A percentile compares a stretch with the other conserved stretches of the same genome.
These are phyloP conservation scores for Physcomitrium patens DNA, from an alignment of 225 moss, liverwort and hornwort species.

Conservation along the genomic window DNA sequence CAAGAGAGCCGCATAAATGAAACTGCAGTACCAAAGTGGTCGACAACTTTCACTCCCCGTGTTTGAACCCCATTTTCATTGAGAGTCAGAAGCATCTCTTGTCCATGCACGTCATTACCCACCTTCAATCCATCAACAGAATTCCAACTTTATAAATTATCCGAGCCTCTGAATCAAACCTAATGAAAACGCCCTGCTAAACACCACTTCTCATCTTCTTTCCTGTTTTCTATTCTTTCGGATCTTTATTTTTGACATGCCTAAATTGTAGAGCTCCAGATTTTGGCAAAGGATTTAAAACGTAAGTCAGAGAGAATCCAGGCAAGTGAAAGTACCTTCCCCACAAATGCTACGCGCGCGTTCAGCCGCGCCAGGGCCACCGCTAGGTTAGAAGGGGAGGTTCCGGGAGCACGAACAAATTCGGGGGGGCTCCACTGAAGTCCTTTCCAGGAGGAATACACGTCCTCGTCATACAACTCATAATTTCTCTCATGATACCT, in stretches of 20 bases:
- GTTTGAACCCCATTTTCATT: conserved; percentile 89
- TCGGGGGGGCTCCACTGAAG: conserved; percentile 98
- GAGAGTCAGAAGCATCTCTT: conserved; percentile 66
- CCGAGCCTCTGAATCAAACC: neutral
- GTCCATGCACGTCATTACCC: conserved; percentile 77
- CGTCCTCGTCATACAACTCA: conserved; percentile 65
- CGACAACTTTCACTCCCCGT: conserved; percentile 75
- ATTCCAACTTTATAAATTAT: neutral
- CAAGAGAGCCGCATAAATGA: conserved; percentile 70
- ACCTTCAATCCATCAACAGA: conserved; percentile 44
- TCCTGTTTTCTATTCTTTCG: no score
- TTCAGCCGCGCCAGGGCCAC: conserved; percentile 87
- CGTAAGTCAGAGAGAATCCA: conserved; percentile 10
- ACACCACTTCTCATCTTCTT: neutral
- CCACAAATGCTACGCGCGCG: conserved; percentile 85
- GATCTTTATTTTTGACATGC: neutral
- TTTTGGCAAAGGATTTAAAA: neutral
- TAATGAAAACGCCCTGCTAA: neutral
- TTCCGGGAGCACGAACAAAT: conserved; percentile 82
- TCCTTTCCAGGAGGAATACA: conserved; percentile 95
- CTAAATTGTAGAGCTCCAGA: neutral
- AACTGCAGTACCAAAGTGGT: conserved; percentile 71
- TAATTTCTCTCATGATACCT: conserved; percentile 63
- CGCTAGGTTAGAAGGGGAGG: conserved; percentile 83
- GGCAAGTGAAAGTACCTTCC: conserved; percentile 44